Percentiles rank a stretch among this genome's conserved stretches.
Evolutionary conservation across 2,329 filamentous ascomycete genomes (phyloP).

Genomic region (Penicillium sp.): DNA sequence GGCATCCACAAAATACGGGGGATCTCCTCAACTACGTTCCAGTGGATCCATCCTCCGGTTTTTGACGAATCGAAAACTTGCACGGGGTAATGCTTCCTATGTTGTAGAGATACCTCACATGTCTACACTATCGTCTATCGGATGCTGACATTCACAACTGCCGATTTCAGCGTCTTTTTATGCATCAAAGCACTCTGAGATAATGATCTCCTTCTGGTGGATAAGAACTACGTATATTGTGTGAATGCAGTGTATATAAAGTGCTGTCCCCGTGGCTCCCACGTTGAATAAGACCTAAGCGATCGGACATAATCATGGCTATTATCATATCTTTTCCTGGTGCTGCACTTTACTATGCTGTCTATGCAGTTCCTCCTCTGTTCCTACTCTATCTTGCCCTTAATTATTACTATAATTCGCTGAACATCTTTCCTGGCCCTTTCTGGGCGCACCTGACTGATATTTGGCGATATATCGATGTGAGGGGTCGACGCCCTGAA

Average conservation of each 20-base stretch:
- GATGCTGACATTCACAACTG: background rate
- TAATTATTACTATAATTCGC: background rate
- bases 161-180: background rate
- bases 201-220: background rate
- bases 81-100: background rate
- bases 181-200: background rate
- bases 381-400: background rate
- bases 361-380: background rate
- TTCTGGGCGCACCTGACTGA: slow-evolving; percentile 66
- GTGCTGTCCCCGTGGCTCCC: background rate
- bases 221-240: background rate
- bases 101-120: background rate
- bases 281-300: background rate
- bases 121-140: background rate
- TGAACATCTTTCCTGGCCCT: slow-evolving; percentile 57
- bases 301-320: background rate
- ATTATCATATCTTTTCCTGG: background rate
- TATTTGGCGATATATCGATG: slow-evolving; percentile 72
- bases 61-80: background rate
- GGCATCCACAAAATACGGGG: background rate
- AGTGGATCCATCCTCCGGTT: background rate
- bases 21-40: background rate
- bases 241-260: background rate
- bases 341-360: background rate
- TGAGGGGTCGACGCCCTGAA: slow-evolving; percentile 63